Evolutionary conservation across 2,329 filamentous ascomycete species (phyloP), one percentile per base, ranked within the genome.

Genomic region (Fusarium vanettenii): DNA sequence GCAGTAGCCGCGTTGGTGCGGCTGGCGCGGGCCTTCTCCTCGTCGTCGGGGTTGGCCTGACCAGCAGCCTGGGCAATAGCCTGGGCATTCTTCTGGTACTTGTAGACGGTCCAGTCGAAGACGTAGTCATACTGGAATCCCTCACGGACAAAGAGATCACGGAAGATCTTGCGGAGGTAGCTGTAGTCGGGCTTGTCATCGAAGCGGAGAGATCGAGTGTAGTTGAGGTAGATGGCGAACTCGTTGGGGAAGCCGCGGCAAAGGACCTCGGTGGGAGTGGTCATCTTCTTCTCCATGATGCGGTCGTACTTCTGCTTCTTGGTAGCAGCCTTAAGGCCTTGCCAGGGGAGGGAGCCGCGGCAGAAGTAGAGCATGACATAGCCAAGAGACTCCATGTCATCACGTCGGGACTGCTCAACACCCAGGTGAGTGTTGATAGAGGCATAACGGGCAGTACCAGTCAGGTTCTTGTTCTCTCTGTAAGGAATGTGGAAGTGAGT

Each of bases 241-340:
- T 99, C 97, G 85, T 98, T 98, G 80, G 97, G 97, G 89, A 99
- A 98, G 78, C 97, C 97, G 84, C 96, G 95, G 92, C 97, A 99
- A 60, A 99, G 94, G 59, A 98, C 95, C 87, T 99, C 96, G 79
- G 96, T 98, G 10, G 97, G 95, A 4, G 97, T 99, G 16, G 97
- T 99, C 97, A 98, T 98, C 94, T 99, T 99, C 93, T 99, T 99
- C 90, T 99, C 97, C 96, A 98, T 98, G 87, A 99, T 99, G 76
- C 96, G 92, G 87, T 99, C 97, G 84, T 99, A 98, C 89, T 99
- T 99, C 89, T 98, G 96, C 92, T 98, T 98, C 92, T 98, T 98
- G 78, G 95, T 98, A 79, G 96, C 96, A 87, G 96, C 96, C 91
- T 98, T 98, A 65, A 98, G 90, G 67, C 97, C 97, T 88, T 99